Evolutionary conservation across 2,329 filamentous ascomycete species (phyloP), one percentile per base, ranked within the genome.

Genomic region (Penicillium palitans): DNA sequence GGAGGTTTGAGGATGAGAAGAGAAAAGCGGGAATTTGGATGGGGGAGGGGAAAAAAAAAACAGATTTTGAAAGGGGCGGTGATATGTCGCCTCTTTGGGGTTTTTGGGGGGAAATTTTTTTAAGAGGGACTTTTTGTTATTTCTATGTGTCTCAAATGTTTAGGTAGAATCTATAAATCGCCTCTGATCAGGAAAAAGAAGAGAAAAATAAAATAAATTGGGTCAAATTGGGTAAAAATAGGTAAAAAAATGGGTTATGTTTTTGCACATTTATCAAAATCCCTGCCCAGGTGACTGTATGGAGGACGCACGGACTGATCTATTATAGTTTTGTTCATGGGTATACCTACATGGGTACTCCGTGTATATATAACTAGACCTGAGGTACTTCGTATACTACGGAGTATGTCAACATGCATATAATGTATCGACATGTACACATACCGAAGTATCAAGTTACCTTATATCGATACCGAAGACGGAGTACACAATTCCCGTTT

Each of bases 41-140:
- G 41, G 49, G 53, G 45, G 35, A 19, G 21, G 44, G 52, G 25
- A 6, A 25, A 25, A 25, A 25, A 25, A 25, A 25, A 25, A 25
- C 25, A 37, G 39, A 62, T 65, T 63, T 59, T 49, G 40, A 65
- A 63, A 65, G 62, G 59, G 61, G 64, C 62, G 58, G 62, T 52
- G 57, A 62, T 64, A 62, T 64, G 53, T 56, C 39, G 47, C 54
- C 37, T 40, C 44, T 44, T 54, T 29, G 24, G 42, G n/a, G 37
- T 19, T 40, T 40, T 21, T 39, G 1, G 4, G 37, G 13, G 17
- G 29, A 4, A 3, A 8, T 8, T 29, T n/a, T 45, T 45, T 45
- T 10, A 17, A 7, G 13, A 25, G 17, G 8, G 9, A 3, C 10
- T 45, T 27, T 39, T 19, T 27, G 39, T 37, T 50, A 27, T 31